phyloP scores from a whole-genome alignment of 2,329 filamentous ascomycete species.

The Seiridium cupressi region DNA sequence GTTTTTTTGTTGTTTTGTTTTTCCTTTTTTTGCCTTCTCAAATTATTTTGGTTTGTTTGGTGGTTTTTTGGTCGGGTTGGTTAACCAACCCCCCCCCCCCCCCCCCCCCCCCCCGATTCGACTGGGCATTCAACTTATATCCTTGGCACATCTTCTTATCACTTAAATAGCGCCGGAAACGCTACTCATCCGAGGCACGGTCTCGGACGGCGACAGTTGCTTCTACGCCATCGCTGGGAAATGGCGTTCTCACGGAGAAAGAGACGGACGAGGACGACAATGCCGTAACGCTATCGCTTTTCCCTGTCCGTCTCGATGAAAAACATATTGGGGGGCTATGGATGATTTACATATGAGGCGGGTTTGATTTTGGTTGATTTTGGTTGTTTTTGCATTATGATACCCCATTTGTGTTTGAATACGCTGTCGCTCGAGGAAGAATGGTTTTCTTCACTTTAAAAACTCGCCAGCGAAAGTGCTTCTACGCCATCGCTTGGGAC shows the following conservation, averaged over 20 bases:
- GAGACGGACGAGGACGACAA: conserved; percentile 28
- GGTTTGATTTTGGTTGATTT: conserved; percentile 14
- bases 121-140: conserved; percentile 9
- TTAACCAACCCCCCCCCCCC: too few relatives aligned
- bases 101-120: too few relatives aligned
- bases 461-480: conserved; percentile 42
- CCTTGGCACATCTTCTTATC: conserved; percentile 12
- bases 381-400: conserved; percentile 35
- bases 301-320: conserved; percentile 13
- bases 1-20: conserved; percentile 11
- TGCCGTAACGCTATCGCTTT: conserved; percentile 37
- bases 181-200: conserved; percentile 24
- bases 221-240: conserved; percentile 34
- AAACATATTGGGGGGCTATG: background rate
- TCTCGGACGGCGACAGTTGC: conserved; percentile 34
- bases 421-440: conserved; percentile 43
- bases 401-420: conserved; percentile 55
- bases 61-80: too few relatives aligned
- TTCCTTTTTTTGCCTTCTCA: too few relatives aligned
- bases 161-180: conserved; percentile 22
- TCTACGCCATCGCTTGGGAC: conserved; percentile 45
- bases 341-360: background rate
- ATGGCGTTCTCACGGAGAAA: conserved; percentile 19
- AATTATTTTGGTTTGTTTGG: too few relatives aligned
- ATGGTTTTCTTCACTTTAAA: conserved; percentile 14